phyloP scores from a whole-genome alignment of 257 asterid species.

The Jacaranda mimosifolia region DNA sequence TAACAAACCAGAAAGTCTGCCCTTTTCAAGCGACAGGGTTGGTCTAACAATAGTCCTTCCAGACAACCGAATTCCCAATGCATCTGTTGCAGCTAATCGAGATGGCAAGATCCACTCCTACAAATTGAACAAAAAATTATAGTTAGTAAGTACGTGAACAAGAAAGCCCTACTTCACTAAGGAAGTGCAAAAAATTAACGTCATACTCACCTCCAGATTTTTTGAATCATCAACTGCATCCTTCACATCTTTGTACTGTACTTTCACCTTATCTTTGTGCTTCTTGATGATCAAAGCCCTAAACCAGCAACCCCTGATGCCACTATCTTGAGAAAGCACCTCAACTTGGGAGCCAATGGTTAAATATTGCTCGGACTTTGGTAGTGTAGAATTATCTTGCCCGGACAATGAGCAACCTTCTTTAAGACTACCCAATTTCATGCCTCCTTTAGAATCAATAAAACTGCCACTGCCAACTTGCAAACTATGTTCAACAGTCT shows the following conservation, averaged over 20 bases:
- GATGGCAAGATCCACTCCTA: constrained; percentile 87
- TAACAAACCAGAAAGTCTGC: constrained; percentile 35
- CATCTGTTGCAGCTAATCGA: constrained; percentile 64
- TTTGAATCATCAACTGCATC: constrained; percentile 80
- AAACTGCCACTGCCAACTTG: constrained; percentile 27
- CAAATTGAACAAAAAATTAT: constrained; percentile 9
- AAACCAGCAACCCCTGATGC: constrained; percentile 93
- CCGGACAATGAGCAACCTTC: constrained; percentile 33
- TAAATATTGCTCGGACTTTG: constrained; percentile 38
- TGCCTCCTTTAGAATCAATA: constrained; percentile 22
- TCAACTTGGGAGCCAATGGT: constrained; percentile 75
- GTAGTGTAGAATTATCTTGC: constrained; percentile 26
- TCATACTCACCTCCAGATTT: constrained; percentile 65
- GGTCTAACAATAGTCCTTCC: constrained; percentile 82
- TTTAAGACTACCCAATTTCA: constrained; percentile 9
- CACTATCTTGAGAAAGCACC: constrained; percentile 89
- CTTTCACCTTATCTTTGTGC: constrained; percentile 76
- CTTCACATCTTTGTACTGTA: constrained; percentile 71
- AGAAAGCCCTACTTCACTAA: not conserved
- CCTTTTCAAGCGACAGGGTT: constrained; percentile 28
- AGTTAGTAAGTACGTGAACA: constrained; percentile 1
- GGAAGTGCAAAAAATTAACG: not conserved
- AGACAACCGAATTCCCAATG: constrained; percentile 55
- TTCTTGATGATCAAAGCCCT: constrained; percentile 75
- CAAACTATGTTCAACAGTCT: constrained; percentile 31